Percentiles rank a stretch among this genome's conserved stretches.
These are phyloP conservation scores for Serendipita indica DNA, from an alignment of 768 basidiomycete genomes.

Conservation along the genomic window DNA sequence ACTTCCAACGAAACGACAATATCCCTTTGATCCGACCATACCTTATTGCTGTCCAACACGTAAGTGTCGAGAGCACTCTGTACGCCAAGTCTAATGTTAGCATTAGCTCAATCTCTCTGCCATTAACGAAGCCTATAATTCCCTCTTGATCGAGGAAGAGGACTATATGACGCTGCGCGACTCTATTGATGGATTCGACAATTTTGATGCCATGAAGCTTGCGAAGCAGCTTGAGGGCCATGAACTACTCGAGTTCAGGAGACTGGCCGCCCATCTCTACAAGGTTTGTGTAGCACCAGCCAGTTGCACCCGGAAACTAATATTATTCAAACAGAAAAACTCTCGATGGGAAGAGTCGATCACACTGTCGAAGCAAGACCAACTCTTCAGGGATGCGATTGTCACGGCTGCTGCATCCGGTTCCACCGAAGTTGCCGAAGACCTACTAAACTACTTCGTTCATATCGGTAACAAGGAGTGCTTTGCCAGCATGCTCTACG, in stretches of 20 bases:
- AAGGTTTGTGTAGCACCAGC: slow-evolving; percentile 44
- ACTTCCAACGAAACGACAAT: slow-evolving; percentile 77
- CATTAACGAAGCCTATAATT: slow-evolving; percentile 96
- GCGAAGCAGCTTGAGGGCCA: slow-evolving; percentile 80
- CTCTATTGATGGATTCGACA: slow-evolving; percentile 96
- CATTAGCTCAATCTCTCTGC: slow-evolving; percentile 82
- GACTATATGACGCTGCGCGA: slow-evolving; percentile 96
- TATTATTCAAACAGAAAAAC: slow-evolving; percentile 70
- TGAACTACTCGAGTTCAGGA: slow-evolving; percentile 84
- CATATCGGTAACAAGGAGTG: slow-evolving; percentile 98
- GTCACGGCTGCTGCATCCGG: slow-evolving; percentile 75
- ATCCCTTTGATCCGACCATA: slow-evolving; percentile 92
- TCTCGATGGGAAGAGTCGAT: slow-evolving; percentile 93
- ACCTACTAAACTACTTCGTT: slow-evolving; percentile 89
- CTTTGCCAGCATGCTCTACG: slow-evolving; percentile 77
- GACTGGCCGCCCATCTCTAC: slow-evolving; percentile 90
- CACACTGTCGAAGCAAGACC: slow-evolving; percentile 86
- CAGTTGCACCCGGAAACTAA: not conserved
- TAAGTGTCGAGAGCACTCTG: slow-evolving; percentile 25
- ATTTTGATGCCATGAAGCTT: slow-evolving; percentile 83
- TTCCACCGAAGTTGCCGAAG: slow-evolving; percentile 85
- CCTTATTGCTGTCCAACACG: slow-evolving; percentile 91
- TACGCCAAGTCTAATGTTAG: not conserved
- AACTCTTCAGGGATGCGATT: slow-evolving; percentile 94
- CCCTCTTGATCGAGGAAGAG: slow-evolving; percentile 96